These are phyloP conservation scores for Dipodascus geniculatus DNA, from an alignment of 805 yeast genomes.

Conservation along the genomic window DNA sequence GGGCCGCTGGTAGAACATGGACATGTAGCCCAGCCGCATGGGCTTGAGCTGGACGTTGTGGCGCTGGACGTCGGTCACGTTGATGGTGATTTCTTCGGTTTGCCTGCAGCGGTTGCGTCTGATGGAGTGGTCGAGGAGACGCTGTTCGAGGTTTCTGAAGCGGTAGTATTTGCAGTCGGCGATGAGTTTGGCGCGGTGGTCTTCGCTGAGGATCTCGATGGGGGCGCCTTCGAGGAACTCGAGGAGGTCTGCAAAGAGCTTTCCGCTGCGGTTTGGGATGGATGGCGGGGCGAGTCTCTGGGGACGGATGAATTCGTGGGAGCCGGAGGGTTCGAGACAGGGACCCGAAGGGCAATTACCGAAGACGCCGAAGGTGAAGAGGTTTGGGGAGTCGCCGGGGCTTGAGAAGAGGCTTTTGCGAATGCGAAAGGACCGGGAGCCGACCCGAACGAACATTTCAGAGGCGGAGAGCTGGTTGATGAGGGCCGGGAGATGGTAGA, in stretches of 20 bases:
- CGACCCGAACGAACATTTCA: constrained; percentile 47
- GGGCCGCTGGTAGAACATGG: constrained; percentile 35
- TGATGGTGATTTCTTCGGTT: constrained; percentile 46
- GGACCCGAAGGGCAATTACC: constrained; percentile 31
- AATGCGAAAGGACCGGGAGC: constrained; percentile 47
- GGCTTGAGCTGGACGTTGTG: constrained; percentile 5
- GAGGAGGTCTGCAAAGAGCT: constrained; percentile 43
- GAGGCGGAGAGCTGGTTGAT: constrained; percentile 35
- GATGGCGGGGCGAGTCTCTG: constrained; percentile 60
- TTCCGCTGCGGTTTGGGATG: constrained; percentile 39
- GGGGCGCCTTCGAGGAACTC: constrained; percentile 44
- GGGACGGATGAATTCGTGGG: constrained; percentile 49
- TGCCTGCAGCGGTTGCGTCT: constrained; percentile 39
- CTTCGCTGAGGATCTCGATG: constrained; percentile 36
- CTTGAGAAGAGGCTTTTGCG: constrained; percentile 40
- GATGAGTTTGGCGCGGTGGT: constrained; percentile 44
- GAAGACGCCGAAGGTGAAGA: constrained; percentile 51
- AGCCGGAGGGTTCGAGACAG: constrained; percentile 30
- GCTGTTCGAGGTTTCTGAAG: constrained; percentile 63
- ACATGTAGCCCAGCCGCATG: constrained; percentile 8
- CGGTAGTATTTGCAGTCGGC: constrained; percentile 70
- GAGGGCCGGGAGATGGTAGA: constrained; percentile 53
- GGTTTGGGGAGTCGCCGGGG: constrained; percentile 70
- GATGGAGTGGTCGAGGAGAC: constrained; percentile 42
- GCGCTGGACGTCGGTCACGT: constrained; percentile 33